A percentile compares a stretch with the other conserved stretches of the same genome.
Evolutionary conservation across 495 filamentous ascomycete species (phyloP).

Genomic region (Penicillium steckii): DNA sequence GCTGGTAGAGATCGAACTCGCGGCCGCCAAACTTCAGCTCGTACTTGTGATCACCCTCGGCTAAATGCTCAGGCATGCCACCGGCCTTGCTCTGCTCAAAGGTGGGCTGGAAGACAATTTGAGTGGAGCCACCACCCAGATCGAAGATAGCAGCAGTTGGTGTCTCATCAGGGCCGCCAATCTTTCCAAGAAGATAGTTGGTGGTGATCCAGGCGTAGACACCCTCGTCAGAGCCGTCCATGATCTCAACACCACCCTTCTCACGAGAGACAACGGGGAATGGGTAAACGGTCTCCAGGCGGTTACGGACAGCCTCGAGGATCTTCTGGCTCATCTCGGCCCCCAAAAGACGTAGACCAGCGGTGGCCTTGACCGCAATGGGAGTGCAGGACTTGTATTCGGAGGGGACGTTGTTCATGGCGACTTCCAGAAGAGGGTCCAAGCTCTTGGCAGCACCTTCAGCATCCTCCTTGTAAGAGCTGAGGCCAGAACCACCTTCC

Average conservation of each 20-base stretch:
- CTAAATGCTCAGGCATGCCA: slow-evolving; percentile 85
- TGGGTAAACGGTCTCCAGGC: slow-evolving; percentile 86
- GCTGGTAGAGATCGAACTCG: slow-evolving; percentile 93
- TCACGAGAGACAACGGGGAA: slow-evolving; percentile 88
- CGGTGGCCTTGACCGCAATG: slow-evolving; percentile 94
- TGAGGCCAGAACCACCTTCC: slow-evolving; percentile 76
- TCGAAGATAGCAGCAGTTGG: slow-evolving; percentile 94
- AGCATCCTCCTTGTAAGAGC: slow-evolving; percentile 79
- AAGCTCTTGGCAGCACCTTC: slow-evolving; percentile 86
- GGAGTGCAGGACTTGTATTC: slow-evolving; percentile 85
- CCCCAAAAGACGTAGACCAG: slow-evolving; percentile 83
- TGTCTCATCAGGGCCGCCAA: slow-evolving; percentile 84
- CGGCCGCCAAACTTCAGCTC: slow-evolving; percentile 85
- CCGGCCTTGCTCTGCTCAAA: slow-evolving; percentile 71
- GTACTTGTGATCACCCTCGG: slow-evolving; percentile 95
- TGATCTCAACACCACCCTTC: slow-evolving; percentile 85
- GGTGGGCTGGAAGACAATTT: slow-evolving; percentile 97
- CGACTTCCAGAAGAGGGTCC: slow-evolving; percentile 82
- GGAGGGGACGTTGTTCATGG: slow-evolving; percentile 78
- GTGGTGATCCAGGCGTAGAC: slow-evolving; percentile 99
- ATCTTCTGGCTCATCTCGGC: slow-evolving; percentile 80
- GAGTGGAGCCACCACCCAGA: slow-evolving; percentile 92
- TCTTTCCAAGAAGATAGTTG: slow-evolving; percentile 97
- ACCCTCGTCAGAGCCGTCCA: slow-evolving; percentile 93
- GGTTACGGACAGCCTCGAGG: slow-evolving; percentile 76